Evolutionary conservation across 805 yeast genomes (phyloP), one percentile per base, ranked within the genome.

Genomic region (Myxozyma kluyveri): DNA sequence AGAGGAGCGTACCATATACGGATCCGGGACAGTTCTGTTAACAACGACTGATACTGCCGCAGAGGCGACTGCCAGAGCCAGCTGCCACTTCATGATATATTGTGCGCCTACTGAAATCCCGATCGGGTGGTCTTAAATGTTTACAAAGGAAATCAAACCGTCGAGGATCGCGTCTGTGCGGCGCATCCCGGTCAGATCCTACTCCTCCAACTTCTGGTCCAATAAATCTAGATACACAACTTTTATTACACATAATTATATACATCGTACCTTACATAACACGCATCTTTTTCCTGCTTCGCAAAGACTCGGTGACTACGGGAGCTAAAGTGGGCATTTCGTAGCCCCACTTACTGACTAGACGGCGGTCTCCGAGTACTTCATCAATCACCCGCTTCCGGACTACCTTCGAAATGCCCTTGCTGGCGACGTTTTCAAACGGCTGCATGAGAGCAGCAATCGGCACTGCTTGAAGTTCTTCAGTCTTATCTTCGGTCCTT

Each of bases 351-450:
- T 96, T 87, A 31, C 73, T 73, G 22, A 66, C 65, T 42, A 88
- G 72, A 63, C 93, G 76, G 26, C 71, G 67, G 63, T 90, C 95
- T 1, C 72, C 70, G 36, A 86, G 70, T 0, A 91, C 75, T 32
- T 87, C 93, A 33, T 79, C 82, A 59, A 72, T 74, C 52, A 84
- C 82, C 61, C 81, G 83, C 44, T 74, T 71, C 67, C 87, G 79
- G 54, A 89, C 69, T 2, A 85, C 80, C 70, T 84, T 86, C 65
- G 79, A 74, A 31, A 72, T 67, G n/a, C 71, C 60, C n/a, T 73
- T 67, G 27, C 73, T 69, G 23, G 73, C 71, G 48, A 89, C 71
- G 1, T 68, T 72, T 29, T 69, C 69, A 61, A 88, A 82, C 3
- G 95, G 88, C n/a, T 68, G 68, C 14, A 90, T 65, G 40, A 89